A percentile compares a stretch with the other conserved stretches of the same genome.
Conservation (phyloP, 768 basidiomycete genomes). For the Termitomyces bulborhizus region DNA sequence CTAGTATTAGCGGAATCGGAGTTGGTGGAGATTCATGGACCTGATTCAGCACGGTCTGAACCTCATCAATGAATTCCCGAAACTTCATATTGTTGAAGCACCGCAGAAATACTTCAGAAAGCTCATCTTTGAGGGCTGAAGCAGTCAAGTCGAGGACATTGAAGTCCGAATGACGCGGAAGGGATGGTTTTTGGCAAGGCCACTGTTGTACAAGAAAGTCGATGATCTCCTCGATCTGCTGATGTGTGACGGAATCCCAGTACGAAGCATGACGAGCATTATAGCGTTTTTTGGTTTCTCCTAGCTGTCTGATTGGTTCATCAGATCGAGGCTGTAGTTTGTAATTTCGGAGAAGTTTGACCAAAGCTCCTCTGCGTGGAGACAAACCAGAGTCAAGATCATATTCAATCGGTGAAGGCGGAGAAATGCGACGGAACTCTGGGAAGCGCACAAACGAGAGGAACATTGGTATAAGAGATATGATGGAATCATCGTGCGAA, state of each 20-base stretch:
- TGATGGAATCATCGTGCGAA: not conserved
- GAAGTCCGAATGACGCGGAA: not conserved
- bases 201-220: conserved; percentile 13
- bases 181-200: conserved; percentile 11
- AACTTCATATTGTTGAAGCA: conserved; percentile 15
- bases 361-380: conserved; percentile 9
- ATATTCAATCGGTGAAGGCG: conserved; percentile 15
- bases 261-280: conserved; percentile 1
- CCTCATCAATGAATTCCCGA: conserved; percentile 3
- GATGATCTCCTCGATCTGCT: conserved; percentile 8
- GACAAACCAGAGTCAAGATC: conserved; percentile 15
- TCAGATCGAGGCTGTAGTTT: not conserved
- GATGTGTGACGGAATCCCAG: not conserved
- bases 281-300: conserved; percentile 4
- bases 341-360: not conserved
- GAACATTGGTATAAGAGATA: conserved; percentile 18
- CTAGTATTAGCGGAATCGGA: not conserved
- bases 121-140: not conserved
- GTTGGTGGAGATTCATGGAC: not conserved
- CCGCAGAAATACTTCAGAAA: conserved; percentile 1
- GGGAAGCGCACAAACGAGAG: conserved; percentile 24
- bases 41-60: conserved; percentile 11
- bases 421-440: conserved; percentile 8
- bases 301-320: not conserved
- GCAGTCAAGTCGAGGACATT: conserved; percentile 1